Evolutionary conservation across 345 rosid genomes (phyloP).

Genomic region (Fremontodendron californicum): DNA sequence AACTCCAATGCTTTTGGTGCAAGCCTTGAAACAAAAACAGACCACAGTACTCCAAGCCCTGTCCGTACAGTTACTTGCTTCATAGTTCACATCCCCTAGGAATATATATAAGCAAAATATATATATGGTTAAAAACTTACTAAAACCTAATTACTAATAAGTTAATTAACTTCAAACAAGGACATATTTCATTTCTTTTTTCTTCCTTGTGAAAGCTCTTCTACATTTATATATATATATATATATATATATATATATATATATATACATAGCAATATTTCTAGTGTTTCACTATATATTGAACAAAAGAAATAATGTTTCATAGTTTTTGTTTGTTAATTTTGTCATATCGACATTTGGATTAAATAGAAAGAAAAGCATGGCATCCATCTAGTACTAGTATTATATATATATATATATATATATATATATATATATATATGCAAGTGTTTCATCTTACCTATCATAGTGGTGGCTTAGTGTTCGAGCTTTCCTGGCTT

Average conservation of each 20-base stretch:
- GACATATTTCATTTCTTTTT: neutral
- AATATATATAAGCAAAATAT: neutral
- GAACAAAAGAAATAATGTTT: neutral
- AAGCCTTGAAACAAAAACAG: neutral
- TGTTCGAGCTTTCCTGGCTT: slow-evolving; percentile 18
- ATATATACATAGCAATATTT: too few species aligned
- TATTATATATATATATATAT: too few species aligned
- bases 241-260: neutral
- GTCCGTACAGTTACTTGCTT: neutral
- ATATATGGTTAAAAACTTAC: neutral
- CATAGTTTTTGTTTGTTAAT: too few species aligned
- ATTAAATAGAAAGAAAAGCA: neutral
- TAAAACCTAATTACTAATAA: neutral
- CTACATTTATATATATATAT: too few species aligned
- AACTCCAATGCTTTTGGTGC: neutral
- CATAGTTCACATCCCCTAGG: neutral
- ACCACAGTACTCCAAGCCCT: neutral
- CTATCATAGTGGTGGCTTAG: slow-evolving; percentile 18
- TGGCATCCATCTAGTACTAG: neutral
- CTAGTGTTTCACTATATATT: neutral
- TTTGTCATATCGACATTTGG: neutral
- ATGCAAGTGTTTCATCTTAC: neutral
- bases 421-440: too few species aligned
- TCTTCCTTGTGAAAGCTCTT: neutral
- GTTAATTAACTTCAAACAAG: neutral